Evolutionary conservation across 257 asterid species (phyloP), one percentile per base, ranked within the genome.

Genomic region (Marsdenia floribunda): DNA sequence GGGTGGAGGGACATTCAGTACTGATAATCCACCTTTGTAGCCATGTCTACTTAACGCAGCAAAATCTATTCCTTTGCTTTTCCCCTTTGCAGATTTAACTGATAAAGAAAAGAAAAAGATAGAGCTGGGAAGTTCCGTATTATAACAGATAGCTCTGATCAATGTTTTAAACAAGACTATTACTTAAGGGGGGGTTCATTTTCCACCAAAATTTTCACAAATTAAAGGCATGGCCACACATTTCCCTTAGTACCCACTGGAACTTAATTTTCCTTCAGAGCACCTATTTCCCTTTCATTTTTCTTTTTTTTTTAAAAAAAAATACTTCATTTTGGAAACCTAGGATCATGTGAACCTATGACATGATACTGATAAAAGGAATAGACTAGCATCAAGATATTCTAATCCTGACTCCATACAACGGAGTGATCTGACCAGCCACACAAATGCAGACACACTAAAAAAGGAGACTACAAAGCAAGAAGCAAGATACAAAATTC

Each of bases 1-100:
- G 1, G 97, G 98, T 14, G 91, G 90, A 4, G 97, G 97, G 80
- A 95, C 97, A 3, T 73, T 86, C 86, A 95, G 74, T 44, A 95
- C 96, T 1, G 99, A 95, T 15, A 91, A 72, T 71, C 99, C 97
- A 38, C 99, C 98, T 81, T 78, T 87, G 73, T 89, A 95, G 67
- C 98, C 99, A 73, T 95, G 94, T 50, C 79, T 87, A 71, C 84
- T 84, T 86, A 95, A 80, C 14, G 97, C 93, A 16, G 88, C 96
- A 68, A 92, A 90, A 80, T 92, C 94, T 24, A 94, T 72, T 19
- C 87, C 97, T 72, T 83, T 87, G 75, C 84, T 83, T 86, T 87
- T 94, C 75, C 85, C 85, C 85, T 82, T 94, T 12, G 85, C 83
- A 52, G 88, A 73, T 72, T 86, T 91, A 55, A 57, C 93, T 89